A percentile compares a stretch with the other conserved stretches of the same genome.
phyloP scores from a whole-genome alignment of 805 yeast species.

The Cyberlindnera xishuangbannaensis region DNA sequence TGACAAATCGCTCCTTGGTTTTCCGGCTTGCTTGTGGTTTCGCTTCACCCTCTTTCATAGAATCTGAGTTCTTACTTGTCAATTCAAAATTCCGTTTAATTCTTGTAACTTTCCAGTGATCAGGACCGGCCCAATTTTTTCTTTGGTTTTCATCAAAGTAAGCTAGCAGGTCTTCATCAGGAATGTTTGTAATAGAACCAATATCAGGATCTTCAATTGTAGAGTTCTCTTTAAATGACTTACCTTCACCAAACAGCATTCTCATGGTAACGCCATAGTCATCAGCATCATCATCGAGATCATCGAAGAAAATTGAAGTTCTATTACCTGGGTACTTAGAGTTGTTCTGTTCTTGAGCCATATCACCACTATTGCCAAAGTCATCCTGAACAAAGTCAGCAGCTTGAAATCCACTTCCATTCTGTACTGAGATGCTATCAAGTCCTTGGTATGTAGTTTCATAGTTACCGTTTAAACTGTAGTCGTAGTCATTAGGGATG shows the following conservation, averaged over 20 bases:
- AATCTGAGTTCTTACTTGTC: background rate
- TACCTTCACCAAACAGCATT: constrained; percentile 18
- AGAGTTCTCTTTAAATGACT: constrained; percentile 19
- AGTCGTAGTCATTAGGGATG: constrained; percentile 9
- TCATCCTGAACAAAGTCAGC: too few relatives aligned
- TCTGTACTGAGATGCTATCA: constrained; percentile 16
- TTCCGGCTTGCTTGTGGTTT: constrained; percentile 10
- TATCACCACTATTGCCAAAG: constrained; percentile 14
- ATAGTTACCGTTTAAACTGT: constrained; percentile 4
- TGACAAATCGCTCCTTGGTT: constrained; percentile 31
- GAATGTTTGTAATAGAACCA: constrained; percentile 27
- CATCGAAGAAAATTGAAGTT: constrained; percentile 24
- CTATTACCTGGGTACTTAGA: constrained; percentile 22
- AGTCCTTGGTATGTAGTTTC: constrained; percentile 14
- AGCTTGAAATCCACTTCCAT: constrained; percentile 19
- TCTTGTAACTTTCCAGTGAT: constrained; percentile 80
- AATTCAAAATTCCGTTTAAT: constrained; percentile 34
- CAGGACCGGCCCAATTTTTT: constrained; percentile 84
- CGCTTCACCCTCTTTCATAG: background rate
- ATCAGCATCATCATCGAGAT: constrained; percentile 22
- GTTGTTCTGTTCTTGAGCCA: constrained; percentile 9
- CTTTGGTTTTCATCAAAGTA: constrained; percentile 72
- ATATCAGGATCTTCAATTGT: constrained; percentile 22
- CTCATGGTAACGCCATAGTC: constrained; percentile 25
- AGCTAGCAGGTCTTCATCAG: constrained; percentile 65